Evolutionary conservation across 139 green algal genomes (phyloP).

Genomic region (Chlorella sp.): DNA sequence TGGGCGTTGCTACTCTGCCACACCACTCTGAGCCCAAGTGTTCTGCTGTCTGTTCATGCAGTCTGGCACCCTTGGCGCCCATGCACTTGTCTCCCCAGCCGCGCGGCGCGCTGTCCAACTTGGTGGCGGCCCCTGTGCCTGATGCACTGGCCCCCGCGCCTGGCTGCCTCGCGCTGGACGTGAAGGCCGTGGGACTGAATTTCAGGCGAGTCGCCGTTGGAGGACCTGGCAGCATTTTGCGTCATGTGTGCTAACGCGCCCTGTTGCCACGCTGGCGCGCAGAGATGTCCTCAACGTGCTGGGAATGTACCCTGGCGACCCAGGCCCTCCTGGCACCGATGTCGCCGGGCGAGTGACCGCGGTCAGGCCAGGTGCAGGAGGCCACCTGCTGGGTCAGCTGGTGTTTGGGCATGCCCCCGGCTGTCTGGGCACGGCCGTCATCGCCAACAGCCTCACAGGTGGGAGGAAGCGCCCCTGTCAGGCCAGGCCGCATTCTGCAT

Average conservation of each 20-base stretch:
- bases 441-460: neutral
- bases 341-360: conserved; percentile 32
- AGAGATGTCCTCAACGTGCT: neutral
- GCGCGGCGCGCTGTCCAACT: conserved; percentile 55
- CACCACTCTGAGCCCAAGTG: neutral
- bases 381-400: conserved; percentile 38
- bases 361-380: neutral
- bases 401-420: conserved; percentile 79
- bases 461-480: neutral
- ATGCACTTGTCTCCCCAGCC: conserved; percentile 37
- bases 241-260: neutral
- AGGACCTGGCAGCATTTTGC: neutral
- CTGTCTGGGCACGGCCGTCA: conserved; percentile 48
- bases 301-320: neutral
- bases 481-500: neutral
- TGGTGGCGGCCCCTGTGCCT: conserved; percentile 37
- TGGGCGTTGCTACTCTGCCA: neutral
- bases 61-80: neutral
- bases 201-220: conserved; percentile 23
- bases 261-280: too few relatives aligned
- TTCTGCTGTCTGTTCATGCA: neutral
- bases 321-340: conserved; percentile 45
- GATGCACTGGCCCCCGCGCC: neutral
- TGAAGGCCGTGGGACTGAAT: conserved; percentile 55
- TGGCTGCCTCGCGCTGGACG: conserved; percentile 28